Conservation (phyloP, 1,284 basidiomycete species). For the Sporisorium scitamineum region DNA sequence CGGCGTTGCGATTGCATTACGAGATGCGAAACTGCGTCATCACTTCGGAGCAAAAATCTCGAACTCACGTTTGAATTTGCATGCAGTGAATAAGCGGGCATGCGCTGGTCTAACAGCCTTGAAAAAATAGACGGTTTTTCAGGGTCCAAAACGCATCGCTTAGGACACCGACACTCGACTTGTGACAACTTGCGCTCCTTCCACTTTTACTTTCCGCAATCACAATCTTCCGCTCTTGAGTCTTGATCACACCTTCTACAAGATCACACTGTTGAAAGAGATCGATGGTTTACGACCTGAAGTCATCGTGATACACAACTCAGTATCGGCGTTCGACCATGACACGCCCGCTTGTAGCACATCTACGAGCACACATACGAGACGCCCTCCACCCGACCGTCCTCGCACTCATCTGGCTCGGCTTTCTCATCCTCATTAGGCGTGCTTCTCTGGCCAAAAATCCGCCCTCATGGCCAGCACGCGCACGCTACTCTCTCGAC, state of each 20-base stretch:
- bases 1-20: not conserved
- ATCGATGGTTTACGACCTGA: not conserved
- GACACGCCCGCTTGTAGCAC: not conserved
- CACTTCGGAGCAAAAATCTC: not conserved
- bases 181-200: not conserved
- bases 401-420: conserved; percentile 36
- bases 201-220: not conserved
- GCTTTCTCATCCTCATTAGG: conserved; percentile 24
- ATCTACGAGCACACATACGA: conserved; percentile 2
- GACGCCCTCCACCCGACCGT: conserved; percentile 34
- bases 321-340: not conserved
- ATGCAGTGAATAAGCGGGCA: not conserved
- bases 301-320: not conserved
- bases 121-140: not conserved
- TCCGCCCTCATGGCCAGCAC: conserved; percentile 7
- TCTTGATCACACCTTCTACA: not conserved
- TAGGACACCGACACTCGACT: not conserved
- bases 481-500: conserved; percentile 18
- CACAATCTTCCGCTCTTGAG: not conserved
- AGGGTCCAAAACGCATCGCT: conserved; percentile 3
- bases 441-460: not conserved
- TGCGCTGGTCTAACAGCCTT: not conserved
- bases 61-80: not conserved
- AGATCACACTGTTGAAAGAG: not conserved
- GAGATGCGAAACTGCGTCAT: not conserved